Conservation (phyloP, 106 monocot species). For the Alisma plantagoaquatica region DNA sequence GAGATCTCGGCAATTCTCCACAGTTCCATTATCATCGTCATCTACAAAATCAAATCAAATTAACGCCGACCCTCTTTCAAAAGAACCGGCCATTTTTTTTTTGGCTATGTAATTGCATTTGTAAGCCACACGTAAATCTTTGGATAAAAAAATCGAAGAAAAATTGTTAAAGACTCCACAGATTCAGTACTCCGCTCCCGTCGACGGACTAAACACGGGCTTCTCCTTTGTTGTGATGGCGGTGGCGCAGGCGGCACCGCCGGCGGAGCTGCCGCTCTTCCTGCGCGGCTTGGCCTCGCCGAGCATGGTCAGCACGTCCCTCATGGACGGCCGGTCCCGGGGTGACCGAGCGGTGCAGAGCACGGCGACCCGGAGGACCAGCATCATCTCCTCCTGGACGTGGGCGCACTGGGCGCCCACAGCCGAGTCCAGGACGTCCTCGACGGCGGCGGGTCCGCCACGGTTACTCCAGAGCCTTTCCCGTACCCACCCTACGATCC, state of each 20-base stretch:
- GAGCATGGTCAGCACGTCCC: slow-evolving; percentile 40
- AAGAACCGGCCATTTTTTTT: too few species aligned
- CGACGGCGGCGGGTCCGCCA: slow-evolving; percentile 9
- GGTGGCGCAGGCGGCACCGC: not conserved
- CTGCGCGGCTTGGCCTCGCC: slow-evolving; percentile 42
- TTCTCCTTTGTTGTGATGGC: slow-evolving; percentile 29
- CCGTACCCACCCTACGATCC: slow-evolving; percentile 65
- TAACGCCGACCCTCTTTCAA: too few species aligned
- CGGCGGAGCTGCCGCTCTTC: slow-evolving; percentile 34
- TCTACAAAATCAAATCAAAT: too few species aligned
- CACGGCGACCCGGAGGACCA: slow-evolving; percentile 55
- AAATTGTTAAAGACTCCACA: too few species aligned
- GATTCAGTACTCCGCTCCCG: slow-evolving; percentile 35
- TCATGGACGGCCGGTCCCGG: slow-evolving; percentile 33
- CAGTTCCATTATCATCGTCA: too few species aligned
- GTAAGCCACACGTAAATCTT: too few species aligned
- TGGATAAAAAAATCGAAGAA: too few species aligned
- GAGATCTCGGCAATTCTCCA: too few species aligned
- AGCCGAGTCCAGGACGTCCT: slow-evolving; percentile 37
- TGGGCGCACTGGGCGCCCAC: slow-evolving; percentile 42
- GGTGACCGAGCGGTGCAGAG: slow-evolving; percentile 54
- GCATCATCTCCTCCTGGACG: slow-evolving; percentile 63
- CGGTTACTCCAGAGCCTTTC: slow-evolving; percentile 28
- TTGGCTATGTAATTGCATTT: too few species aligned
- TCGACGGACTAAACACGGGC: slow-evolving; percentile 55